Conservation (phyloP, 495 filamentous ascomycete genomes). For the Antarctomyces pellizariae region DNA sequence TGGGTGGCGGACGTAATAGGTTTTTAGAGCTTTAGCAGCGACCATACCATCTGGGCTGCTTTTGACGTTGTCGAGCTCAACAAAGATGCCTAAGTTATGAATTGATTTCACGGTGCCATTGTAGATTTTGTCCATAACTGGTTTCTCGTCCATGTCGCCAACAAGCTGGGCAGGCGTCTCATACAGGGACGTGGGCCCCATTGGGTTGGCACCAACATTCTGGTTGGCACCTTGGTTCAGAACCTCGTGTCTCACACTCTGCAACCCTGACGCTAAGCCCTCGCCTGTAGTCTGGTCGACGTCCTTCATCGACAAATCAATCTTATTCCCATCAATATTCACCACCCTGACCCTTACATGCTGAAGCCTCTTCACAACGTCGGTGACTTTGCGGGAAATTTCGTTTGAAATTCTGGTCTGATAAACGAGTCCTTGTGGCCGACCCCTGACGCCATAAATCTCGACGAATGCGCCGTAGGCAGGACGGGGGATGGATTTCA, state of each 20-base stretch:
- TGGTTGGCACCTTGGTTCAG: conserved; percentile 48
- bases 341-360: conserved; percentile 80
- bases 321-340: conserved; percentile 56
- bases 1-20: too few relatives aligned
- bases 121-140: conserved; percentile 86
- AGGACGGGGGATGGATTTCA: conserved; percentile 80
- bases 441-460: conserved; percentile 66
- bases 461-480: conserved; percentile 95
- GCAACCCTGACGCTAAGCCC: conserved; percentile 63
- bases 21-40: too few relatives aligned
- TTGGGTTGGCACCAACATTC: conserved; percentile 9
- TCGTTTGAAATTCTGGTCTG: conserved; percentile 67
- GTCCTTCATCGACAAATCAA: conserved; percentile 90
- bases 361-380: conserved; percentile 61
- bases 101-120: conserved; percentile 64
- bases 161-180: conserved; percentile 90
- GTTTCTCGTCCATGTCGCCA: conserved; percentile 74
- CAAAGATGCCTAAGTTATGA: too few relatives aligned
- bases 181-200: conserved; percentile 11
- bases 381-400: too few relatives aligned
- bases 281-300: conserved; percentile 79
- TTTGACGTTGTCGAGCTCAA: too few relatives aligned
- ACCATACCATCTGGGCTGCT: too few relatives aligned
- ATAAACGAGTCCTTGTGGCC: conserved; percentile 84
- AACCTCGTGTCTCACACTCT: conserved; percentile 83